These are phyloP conservation scores for Russula earlei DNA, from an alignment of 768 basidiomycete genomes.

Conservation along the genomic window DNA sequence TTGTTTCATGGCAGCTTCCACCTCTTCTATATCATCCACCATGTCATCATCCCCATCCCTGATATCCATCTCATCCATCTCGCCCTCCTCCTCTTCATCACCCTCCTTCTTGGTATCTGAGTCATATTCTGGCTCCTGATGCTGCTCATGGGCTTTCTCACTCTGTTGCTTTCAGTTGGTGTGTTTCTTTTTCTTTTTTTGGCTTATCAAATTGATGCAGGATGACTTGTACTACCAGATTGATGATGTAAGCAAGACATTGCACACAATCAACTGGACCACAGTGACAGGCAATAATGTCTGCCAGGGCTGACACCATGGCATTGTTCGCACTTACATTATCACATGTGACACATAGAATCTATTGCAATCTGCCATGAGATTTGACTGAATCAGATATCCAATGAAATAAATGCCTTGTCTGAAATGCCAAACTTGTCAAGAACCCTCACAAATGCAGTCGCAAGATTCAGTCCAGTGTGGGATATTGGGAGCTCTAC, in stretches of 20 bases:
- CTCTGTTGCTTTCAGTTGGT: background rate
- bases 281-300: conserved; percentile 21
- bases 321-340: conserved; percentile 30
- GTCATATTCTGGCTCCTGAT: background rate
- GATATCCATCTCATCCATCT: too few species aligned
- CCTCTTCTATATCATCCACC: too few species aligned
- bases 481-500: conserved; percentile 19
- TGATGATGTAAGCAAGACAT: conserved; percentile 35
- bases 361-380: conserved; percentile 20
- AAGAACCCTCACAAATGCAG: conserved; percentile 22
- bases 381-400: conserved; percentile 18
- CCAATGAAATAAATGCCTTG: conserved; percentile 22
- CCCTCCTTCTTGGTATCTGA: background rate
- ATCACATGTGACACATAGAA: conserved; percentile 27
- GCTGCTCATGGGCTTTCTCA: background rate
- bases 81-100: too few species aligned
- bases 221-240: conserved; percentile 29
- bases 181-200: background rate
- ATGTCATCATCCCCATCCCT: background rate
- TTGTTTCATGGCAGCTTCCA: too few species aligned
- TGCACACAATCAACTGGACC: conserved; percentile 22
- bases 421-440: conserved; percentile 23
- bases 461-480: conserved; percentile 25
- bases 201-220: conserved; percentile 29
- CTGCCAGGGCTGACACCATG: conserved; percentile 26